These are phyloP conservation scores for Macrophomina phaseolina DNA, from an alignment of 2,329 filamentous ascomycete species.

Conservation along the genomic window DNA sequence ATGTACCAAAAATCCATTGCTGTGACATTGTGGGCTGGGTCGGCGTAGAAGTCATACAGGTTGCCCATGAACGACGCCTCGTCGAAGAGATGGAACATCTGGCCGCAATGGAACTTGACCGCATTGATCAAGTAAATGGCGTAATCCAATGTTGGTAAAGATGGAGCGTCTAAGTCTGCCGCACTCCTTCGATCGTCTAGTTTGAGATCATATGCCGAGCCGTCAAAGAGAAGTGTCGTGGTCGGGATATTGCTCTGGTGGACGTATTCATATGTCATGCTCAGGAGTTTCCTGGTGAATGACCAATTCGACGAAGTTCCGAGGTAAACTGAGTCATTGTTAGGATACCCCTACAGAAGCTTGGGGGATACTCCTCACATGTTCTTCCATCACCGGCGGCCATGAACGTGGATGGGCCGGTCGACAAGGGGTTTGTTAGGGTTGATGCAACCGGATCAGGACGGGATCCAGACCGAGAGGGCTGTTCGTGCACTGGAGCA, in stretches of 20 bases:
- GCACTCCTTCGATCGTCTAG: conserved; percentile 53
- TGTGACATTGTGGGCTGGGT: conserved; percentile 36
- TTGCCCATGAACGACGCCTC: conserved; percentile 57
- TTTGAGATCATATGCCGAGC: conserved; percentile 57
- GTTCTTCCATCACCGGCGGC: conserved; percentile 32
- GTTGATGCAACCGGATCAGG: conserved; percentile 31
- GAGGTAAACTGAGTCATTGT: conserved; percentile 51
- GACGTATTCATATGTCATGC: conserved; percentile 55
- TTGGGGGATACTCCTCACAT: background rate
- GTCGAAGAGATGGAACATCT: conserved; percentile 62
- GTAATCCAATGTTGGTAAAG: conserved; percentile 59
- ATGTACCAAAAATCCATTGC: conserved; percentile 55
- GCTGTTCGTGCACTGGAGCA: background rate
- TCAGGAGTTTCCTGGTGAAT: conserved; percentile 58
- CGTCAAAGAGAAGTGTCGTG: conserved; percentile 57
- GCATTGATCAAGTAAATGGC: conserved; percentile 61
- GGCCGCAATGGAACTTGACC: conserved; percentile 62
- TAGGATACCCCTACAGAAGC: background rate
- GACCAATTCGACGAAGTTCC: conserved; percentile 65
- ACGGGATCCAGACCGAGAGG: background rate
- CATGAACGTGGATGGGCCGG: conserved; percentile 38
- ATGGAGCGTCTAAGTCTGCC: conserved; percentile 40
- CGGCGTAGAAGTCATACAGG: conserved; percentile 50
- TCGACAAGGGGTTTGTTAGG: conserved; percentile 36
- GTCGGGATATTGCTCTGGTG: conserved; percentile 52